phyloP scores from a whole-genome alignment of 2,329 filamentous ascomycete genomes.

The Colletotrichum truncatum region DNA sequence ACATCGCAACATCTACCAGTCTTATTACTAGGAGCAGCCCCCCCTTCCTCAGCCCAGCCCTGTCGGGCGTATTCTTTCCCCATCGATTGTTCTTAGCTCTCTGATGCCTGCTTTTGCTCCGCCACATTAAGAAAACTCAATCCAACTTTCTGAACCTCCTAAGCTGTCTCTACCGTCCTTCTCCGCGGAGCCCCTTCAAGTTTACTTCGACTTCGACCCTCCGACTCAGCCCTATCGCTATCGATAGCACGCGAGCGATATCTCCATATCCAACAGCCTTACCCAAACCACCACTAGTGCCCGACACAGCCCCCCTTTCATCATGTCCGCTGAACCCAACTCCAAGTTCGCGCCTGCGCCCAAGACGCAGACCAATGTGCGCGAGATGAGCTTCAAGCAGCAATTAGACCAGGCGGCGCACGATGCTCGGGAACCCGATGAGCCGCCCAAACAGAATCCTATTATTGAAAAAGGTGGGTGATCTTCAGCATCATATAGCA shows the following conservation, averaged over 20 bases:
- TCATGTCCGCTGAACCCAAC: slow-evolving; percentile 24
- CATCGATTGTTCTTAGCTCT: background rate
- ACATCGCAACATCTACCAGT: background rate
- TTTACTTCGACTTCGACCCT: background rate
- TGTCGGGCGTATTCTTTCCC: slow-evolving; percentile 9
- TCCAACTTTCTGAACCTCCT: background rate
- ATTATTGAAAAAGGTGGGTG: slow-evolving; percentile 54
- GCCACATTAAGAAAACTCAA: slow-evolving; percentile 14
- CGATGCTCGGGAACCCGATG: slow-evolving; percentile 40
- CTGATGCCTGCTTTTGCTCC: slow-evolving; percentile 4
- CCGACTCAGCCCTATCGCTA: background rate
- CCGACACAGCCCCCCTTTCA: background rate
- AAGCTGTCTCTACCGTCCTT: slow-evolving; percentile 15
- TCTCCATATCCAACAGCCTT: background rate
- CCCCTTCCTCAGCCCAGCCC: slow-evolving; percentile 10
- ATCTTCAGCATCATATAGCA: background rate
- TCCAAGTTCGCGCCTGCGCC: slow-evolving; percentile 23
- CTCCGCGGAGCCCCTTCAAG: background rate
- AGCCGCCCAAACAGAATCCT: slow-evolving; percentile 39
- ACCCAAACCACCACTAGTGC: background rate
- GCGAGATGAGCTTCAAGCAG: slow-evolving; percentile 49
- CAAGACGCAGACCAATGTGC: slow-evolving; percentile 12
- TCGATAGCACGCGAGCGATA: background rate
- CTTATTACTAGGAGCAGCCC: slow-evolving; percentile 17
- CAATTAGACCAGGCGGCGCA: slow-evolving; percentile 53